Base-by-base conservation (phyloP, 768 basidiomycete genomes). In the Suillus variegatus region DNA sequence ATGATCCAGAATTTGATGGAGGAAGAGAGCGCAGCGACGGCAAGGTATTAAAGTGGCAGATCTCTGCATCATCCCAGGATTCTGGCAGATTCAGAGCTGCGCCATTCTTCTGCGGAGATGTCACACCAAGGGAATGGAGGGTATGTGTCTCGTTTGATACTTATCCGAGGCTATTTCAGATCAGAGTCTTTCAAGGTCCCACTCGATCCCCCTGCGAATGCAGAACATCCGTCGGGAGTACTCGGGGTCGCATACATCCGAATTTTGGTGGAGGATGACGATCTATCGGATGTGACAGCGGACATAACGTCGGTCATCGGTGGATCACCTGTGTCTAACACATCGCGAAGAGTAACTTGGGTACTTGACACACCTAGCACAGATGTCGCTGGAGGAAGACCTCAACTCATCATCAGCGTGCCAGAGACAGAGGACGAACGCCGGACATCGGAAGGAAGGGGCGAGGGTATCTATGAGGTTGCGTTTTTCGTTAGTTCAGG, bases 51-150 rank as follows among this genome's bases (percentile, higher is more conserved):
- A 73, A 84, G 69, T 92, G 90, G 89, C 70, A 86, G 47, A 83
- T 90, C 46, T 83, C 79, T 3, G 74, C 78, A 4, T 79, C 87
- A 1, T 67, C 66, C 9, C 66, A 70, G 61, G 35, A 44, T 13
- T 62, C 62, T 55, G 41, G 68, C 54, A 69, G 75, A 13, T 4
- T 32, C 32, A 82, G 83, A 2, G 68, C 70, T 1, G 73, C 87
- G 18, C 90, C 91, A 9, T 92, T 92, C 71, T 92, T 88, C 74
- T 92, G 91, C 69, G 88, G 88, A 13, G 91, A 92, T 70, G 76
- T 90, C 4, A 91, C 89, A 4, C 85, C 88, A 3, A 77, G 90
- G 57, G 67, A 75, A 3, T 81, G 82, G 74, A 79, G 91, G 74
- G 91, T 89, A 69, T 20, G 85, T 76, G 14, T 41, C 36, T 35